Evolutionary conservation across 768 basidiomycete species (phyloP).

Genomic region (Phanerochaete carnosa): DNA sequence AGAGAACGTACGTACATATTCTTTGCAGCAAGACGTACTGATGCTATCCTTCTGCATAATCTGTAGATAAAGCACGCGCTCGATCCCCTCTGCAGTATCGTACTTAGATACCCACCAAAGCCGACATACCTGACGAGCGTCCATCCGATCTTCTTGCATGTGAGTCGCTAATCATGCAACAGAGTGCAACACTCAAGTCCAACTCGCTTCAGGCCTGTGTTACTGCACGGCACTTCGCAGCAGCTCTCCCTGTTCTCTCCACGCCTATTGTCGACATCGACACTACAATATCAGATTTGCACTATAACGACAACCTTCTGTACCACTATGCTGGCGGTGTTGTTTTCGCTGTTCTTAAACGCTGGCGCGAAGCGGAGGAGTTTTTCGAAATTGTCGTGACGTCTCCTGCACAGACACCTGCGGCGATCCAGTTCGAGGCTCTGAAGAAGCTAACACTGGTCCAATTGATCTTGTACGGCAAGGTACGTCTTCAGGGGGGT

Average conservation of each 20-base stretch:
- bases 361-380: constrained; percentile 69
- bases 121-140: constrained; percentile 62
- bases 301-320: constrained; percentile 75
- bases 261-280: constrained; percentile 68
- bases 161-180: not conserved
- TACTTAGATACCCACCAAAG: constrained; percentile 59
- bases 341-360: constrained; percentile 56
- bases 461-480: constrained; percentile 75
- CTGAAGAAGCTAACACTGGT: constrained; percentile 80
- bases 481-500: constrained; percentile 38
- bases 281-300: constrained; percentile 55
- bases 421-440: constrained; percentile 80
- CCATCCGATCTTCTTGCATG: constrained; percentile 66
- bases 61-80: constrained; percentile 46
- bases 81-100: constrained; percentile 53
- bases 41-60: constrained; percentile 23
- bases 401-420: constrained; percentile 43
- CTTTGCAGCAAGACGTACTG: constrained; percentile 12
- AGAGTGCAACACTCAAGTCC: not conserved
- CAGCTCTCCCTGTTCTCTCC: constrained; percentile 58
- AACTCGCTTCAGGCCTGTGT: constrained; percentile 49
- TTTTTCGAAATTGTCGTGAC: constrained; percentile 78
- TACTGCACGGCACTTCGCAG: constrained; percentile 45
- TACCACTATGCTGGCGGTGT: constrained; percentile 85
- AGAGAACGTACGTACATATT: constrained; percentile 44